phyloP scores from a whole-genome alignment of 2,329 filamentous ascomycete genomes.

The Cladophialophora exuberans region DNA sequence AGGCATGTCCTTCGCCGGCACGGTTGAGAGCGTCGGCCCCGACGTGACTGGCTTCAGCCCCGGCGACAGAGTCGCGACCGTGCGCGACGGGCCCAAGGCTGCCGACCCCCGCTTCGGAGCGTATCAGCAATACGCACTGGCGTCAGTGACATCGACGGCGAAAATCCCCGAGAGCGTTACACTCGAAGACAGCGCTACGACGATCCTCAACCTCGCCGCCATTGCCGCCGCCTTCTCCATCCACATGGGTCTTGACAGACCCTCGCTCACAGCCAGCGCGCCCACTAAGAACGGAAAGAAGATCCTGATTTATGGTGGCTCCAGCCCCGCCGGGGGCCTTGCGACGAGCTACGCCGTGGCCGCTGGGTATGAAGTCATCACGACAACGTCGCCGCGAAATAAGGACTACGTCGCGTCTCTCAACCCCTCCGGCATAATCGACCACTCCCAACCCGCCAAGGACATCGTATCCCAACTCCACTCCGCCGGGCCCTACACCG shows the following conservation, averaged over 20 bases:
- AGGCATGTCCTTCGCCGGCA: conserved; percentile 26
- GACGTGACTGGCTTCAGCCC: conserved; percentile 17
- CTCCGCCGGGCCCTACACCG: conserved; percentile 19
- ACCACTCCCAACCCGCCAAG: conserved; percentile 31
- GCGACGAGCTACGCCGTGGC: conserved; percentile 45
- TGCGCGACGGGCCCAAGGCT: conserved; percentile 14
- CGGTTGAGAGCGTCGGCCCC: conserved; percentile 22
- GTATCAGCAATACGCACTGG: conserved; percentile 31
- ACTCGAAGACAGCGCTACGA: conserved; percentile 17
- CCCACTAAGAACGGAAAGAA: conserved; percentile 20
- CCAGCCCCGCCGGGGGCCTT: conserved; percentile 42
- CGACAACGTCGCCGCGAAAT: conserved; percentile 40
- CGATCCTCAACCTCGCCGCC: conserved; percentile 31
- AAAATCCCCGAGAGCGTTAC: conserved; percentile 15
- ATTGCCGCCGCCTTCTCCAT: conserved; percentile 27
- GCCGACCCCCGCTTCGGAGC: conserved; percentile 28
- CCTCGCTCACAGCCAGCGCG: conserved; percentile 10
- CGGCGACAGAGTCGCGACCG: conserved; percentile 26
- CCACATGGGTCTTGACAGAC: conserved; percentile 24
- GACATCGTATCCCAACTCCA: conserved; percentile 5
- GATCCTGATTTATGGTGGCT: conserved; percentile 46
- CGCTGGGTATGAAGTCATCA: conserved; percentile 38
- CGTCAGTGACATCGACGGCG: conserved; percentile 14
- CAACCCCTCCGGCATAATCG: conserved; percentile 37
- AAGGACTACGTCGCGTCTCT: conserved; percentile 39